A percentile compares a stretch with the other conserved stretches of the same genome.
Conservation (phyloP, 495 filamentous ascomycete species). For the Thermothielavioides terrestris region DNA sequence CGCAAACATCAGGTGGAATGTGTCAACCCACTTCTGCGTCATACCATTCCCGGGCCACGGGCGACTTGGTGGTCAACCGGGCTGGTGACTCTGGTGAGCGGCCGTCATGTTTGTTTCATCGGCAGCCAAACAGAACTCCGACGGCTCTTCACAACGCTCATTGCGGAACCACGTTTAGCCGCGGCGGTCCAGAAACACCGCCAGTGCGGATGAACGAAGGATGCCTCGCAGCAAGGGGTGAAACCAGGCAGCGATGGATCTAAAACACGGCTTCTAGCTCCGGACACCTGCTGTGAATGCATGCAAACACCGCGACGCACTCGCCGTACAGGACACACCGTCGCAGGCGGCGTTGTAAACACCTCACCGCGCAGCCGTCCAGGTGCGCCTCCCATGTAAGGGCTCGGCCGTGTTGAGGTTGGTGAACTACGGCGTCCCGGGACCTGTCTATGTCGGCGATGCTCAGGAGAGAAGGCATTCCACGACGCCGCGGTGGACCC, state of each 20-base stretch:
- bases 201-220: constrained; percentile 2
- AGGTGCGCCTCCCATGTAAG: no score
- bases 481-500: constrained; percentile 49
- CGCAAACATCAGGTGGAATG: no score
- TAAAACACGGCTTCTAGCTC: constrained; percentile 6
- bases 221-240: constrained; percentile 5
- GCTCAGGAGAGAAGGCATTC: constrained; percentile 30
- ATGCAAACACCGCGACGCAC: neutral
- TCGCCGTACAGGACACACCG: neutral
- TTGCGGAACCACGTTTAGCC: no score
- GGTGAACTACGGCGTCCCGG: no score
- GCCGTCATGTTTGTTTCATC: neutral
- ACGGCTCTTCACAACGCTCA: neutral
- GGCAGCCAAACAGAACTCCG: neutral
- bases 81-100: no score
- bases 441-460: neutral
- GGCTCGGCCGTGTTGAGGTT: no score
- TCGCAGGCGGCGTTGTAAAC: neutral
- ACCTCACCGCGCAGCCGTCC: no score
- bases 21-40: no score
- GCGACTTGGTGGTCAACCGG: no score
- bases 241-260: constrained; percentile 1
- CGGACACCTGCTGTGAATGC: neutral
- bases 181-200: neutral
- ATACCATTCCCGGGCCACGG: no score